Conservation (phyloP, 1,284 basidiomycete species). For the Omphalotus olearius region DNA sequence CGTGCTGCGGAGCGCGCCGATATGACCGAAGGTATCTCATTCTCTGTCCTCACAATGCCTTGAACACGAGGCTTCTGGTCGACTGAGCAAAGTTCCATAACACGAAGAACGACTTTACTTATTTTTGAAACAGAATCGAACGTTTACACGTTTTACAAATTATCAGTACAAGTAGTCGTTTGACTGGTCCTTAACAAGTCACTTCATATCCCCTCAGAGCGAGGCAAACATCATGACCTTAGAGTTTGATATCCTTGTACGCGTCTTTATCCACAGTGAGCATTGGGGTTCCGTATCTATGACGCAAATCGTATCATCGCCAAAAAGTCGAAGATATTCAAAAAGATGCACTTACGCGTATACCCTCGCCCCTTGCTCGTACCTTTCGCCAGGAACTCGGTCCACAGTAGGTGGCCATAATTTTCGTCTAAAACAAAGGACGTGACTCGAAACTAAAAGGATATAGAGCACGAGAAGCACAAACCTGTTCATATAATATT, state of each 20-base stretch:
- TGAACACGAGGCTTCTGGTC: no score
- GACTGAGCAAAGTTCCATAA: no score
- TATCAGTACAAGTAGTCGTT: no score
- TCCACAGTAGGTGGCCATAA: constrained; percentile 17
- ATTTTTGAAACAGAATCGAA: no score
- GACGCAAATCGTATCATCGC: not conserved
- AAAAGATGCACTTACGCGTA: constrained; percentile 13
- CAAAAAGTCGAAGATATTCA: not conserved
- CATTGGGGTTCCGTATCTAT: constrained; percentile 17
- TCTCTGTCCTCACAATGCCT: no score
- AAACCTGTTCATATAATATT: constrained; percentile 16
- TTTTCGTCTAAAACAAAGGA: constrained; percentile 13
- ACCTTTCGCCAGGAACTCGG: constrained; percentile 15
- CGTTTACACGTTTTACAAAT: no score
- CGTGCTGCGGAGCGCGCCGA: no score
- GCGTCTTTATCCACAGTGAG: constrained; percentile 11
- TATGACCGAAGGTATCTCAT: no score
- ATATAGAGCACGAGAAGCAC: not conserved
- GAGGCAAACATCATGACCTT: not conserved
- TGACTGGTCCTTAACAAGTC: no score
- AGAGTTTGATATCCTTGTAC: constrained; percentile 14
- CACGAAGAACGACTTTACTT: no score
- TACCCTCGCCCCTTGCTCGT: constrained; percentile 15
- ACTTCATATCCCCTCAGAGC: no score
- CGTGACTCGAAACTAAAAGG: not conserved